Base-by-base conservation (phyloP, 2,329 filamentous ascomycete species). In the Monosporascus sp. region DNA sequence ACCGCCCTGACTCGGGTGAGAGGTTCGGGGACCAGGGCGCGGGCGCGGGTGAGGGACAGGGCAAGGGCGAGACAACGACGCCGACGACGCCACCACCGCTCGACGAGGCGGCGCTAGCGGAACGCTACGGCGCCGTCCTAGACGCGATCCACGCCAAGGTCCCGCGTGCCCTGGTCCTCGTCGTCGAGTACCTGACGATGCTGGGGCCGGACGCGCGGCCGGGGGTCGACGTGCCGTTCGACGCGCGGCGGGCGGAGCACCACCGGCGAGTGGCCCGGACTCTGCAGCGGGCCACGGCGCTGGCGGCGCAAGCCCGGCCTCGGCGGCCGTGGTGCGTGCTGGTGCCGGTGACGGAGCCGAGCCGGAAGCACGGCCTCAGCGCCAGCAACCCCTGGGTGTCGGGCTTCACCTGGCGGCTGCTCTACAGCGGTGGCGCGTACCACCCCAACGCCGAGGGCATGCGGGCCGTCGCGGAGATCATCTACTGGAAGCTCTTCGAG, bases 151-250 rank as follows among this genome's bases (percentile, higher is more conserved):
- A 65, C 50, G 58, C 51, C 60, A 68, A 74, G 37, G 75, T 75
- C 14, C 76, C 77, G 5, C 5, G 65, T 56, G 55, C 76, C 66
- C 28, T 68, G 63, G 58, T 77, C 69, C 57, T 79, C 63, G 59
- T 78, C 67, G 62, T 74, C 43, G 70, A 72, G 55, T 68, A 70
- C 49, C 62, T 69, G 55, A 64, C 65, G 22, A 66, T 73, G 38
- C 65, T 69, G 15, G 69, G 66, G 9, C 48, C 56, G 15, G 57
- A 68, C 50, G 59, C 59, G 40, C 56, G 52, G 45, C 55, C 66
- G 5, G 56, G 58, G 2, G 47, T 52, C 31, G 58, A 67, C 54
- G 65, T 66, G 49, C 56, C 62, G 44, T 67, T 69, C 37, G 59
- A 54, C 52, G 54, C 55, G 44, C 62, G 62, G n/a, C 59, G 62